These are phyloP conservation scores for Venturia oleaginea DNA, from an alignment of 2,329 filamentous ascomycete species.

Conservation along the genomic window DNA sequence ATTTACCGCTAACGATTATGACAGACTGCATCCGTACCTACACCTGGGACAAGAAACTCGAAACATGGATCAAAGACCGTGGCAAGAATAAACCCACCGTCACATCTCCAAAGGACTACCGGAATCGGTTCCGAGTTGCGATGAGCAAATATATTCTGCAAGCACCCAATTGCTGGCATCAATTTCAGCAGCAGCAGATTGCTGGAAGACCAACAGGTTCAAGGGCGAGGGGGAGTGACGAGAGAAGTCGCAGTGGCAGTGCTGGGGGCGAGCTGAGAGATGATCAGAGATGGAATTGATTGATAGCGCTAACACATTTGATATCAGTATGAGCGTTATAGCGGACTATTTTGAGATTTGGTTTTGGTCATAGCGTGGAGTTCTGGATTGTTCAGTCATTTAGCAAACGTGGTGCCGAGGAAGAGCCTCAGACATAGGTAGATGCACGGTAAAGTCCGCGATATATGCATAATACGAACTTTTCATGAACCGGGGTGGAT, in stretches of 20 bases:
- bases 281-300: not conserved
- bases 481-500: no score
- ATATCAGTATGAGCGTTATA: not conserved
- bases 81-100: slow-evolving; percentile 85
- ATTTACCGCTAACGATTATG: slow-evolving; percentile 12
- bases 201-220: not conserved
- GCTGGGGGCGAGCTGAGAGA: slow-evolving; percentile 2
- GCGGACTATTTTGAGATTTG: not conserved
- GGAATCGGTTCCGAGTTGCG: slow-evolving; percentile 87
- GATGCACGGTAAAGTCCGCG: no score
- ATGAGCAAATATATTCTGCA: slow-evolving; percentile 86
- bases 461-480: no score
- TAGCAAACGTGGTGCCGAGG: not conserved
- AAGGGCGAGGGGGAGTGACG: not conserved
- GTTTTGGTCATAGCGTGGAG: not conserved
- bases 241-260: slow-evolving; percentile 2
- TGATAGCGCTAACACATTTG: not conserved
- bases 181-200: slow-evolving; percentile 39
- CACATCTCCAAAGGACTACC: slow-evolving; percentile 95
- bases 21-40: slow-evolving; percentile 91
- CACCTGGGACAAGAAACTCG: slow-evolving; percentile 99
- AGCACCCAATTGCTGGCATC: slow-evolving; percentile 67
- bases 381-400: not conserved
- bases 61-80: slow-evolving; percentile 98
- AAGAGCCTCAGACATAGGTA: not conserved